Percentiles rank a stretch among this genome's conserved stretches.
Conservation (phyloP, 1,284 basidiomycete genomes). For the Salmacisia buchloeana region DNA sequence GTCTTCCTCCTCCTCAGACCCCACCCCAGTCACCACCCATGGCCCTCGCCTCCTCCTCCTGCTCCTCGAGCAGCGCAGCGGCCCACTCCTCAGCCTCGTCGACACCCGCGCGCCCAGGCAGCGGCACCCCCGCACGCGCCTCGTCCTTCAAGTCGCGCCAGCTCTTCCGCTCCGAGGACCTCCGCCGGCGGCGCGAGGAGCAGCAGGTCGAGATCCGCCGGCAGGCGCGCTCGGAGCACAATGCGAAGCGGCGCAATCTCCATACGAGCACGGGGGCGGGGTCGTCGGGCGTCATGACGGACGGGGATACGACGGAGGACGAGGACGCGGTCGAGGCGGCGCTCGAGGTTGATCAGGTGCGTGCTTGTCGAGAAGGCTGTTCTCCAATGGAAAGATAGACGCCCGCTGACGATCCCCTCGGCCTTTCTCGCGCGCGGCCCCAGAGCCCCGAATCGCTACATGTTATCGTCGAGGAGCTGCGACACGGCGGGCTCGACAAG, state of each 20-base stretch:
- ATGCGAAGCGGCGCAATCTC: constrained; percentile 49
- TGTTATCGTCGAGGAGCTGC: constrained; percentile 81
- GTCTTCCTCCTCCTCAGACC: too few relatives aligned
- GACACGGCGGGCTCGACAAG: constrained; percentile 81
- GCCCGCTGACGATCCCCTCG: neutral
- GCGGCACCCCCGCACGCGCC: neutral
- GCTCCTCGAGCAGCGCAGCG: neutral
- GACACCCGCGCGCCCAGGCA: neutral
- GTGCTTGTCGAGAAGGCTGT: too few relatives aligned
- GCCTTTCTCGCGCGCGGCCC: constrained; percentile 59
- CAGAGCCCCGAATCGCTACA: constrained; percentile 59
- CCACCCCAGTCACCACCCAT: too few relatives aligned
- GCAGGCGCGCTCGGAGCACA: constrained; percentile 48
- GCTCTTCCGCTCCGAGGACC: constrained; percentile 49
- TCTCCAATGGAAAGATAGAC: neutral
- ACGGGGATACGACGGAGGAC: constrained; percentile 3
- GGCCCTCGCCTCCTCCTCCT: too few relatives aligned
- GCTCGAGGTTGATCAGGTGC: constrained; percentile 38
- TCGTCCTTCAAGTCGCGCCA: constrained; percentile 43
- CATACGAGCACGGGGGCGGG: neutral
- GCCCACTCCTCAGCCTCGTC: neutral
- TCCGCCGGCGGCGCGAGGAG: constrained; percentile 48
- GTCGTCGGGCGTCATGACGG: neutral
- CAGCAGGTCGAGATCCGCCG: constrained; percentile 49
- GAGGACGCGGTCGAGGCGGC: constrained; percentile 25